Percentiles rank a stretch among this genome's conserved stretches.
Conservation (phyloP, 148 eudicot genomes). For the Tetragonia tetragonoides region DNA sequence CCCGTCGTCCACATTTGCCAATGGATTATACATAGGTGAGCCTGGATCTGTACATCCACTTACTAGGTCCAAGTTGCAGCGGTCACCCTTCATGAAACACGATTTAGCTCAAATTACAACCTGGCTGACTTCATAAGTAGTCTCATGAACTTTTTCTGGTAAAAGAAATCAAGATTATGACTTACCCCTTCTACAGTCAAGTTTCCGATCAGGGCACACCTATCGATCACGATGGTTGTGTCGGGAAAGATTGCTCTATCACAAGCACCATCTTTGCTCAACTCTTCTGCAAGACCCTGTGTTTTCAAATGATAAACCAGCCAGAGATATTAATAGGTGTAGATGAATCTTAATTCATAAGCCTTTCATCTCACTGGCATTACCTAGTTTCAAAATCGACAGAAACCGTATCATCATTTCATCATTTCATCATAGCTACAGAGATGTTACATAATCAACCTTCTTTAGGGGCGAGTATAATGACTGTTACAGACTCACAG, state of each 20-base stretch:
- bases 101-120: neutral
- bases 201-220: conserved; percentile 74
- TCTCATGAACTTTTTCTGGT: neutral
- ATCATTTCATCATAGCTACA: no score
- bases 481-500: no score
- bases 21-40: conserved; percentile 56
- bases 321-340: neutral
- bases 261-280: conserved; percentile 89
- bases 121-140: neutral
- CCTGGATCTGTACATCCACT: conserved; percentile 76
- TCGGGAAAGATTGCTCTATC: conserved; percentile 85
- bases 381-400: no score
- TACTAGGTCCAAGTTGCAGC: conserved; percentile 76
- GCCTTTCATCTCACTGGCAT: neutral
- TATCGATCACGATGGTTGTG: conserved; percentile 47
- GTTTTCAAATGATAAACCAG: neutral
- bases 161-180: neutral
- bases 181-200: conserved; percentile 80
- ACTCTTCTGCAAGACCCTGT: conserved; percentile 83
- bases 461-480: no score
- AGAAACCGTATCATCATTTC: no score
- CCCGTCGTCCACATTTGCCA: conserved; percentile 88
- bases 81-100: conserved; percentile 68
- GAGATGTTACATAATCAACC: no score
- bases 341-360: neutral